phyloP scores from a whole-genome alignment of 805 yeast genomes.

The Brettanomyces sp. region DNA sequence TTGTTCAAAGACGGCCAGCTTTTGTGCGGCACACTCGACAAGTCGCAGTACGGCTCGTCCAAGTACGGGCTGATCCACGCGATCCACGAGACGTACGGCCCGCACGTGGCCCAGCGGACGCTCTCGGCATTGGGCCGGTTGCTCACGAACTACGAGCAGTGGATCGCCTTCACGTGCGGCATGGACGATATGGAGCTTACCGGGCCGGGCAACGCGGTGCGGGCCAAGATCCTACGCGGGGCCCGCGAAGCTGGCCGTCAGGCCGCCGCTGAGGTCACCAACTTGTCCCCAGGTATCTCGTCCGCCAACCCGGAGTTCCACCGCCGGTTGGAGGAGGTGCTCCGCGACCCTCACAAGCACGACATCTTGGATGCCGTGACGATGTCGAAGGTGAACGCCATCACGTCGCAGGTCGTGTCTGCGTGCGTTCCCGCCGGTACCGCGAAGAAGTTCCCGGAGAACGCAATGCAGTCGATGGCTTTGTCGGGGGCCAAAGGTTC shows the following conservation, averaged over 20 bases:
- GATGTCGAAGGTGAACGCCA: slow-evolving; percentile 82
- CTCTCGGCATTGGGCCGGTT: slow-evolving; percentile 89
- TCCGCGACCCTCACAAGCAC: slow-evolving; percentile 85
- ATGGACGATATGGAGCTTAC: slow-evolving; percentile 97
- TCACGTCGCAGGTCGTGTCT: slow-evolving; percentile 90
- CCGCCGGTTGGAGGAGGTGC: slow-evolving; percentile 85
- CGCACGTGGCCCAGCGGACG: slow-evolving; percentile 80
- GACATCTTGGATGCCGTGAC: slow-evolving; percentile 94
- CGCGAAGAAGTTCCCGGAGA: slow-evolving; percentile 89
- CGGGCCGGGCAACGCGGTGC: slow-evolving; percentile 81
- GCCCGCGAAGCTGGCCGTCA: slow-evolving; percentile 77
- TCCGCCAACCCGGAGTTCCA: slow-evolving; percentile 63
- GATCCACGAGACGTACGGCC: slow-evolving; percentile 90
- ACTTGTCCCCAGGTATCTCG: slow-evolving; percentile 46
- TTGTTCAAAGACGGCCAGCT: slow-evolving; percentile 80
- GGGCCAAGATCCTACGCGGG: slow-evolving; percentile 70
- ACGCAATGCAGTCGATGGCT: slow-evolving; percentile 99
- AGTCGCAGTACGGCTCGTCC: slow-evolving; percentile 97
- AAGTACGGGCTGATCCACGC: slow-evolving; percentile 96
- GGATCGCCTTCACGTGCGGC: slow-evolving; percentile 96
- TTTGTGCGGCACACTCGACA: slow-evolving; percentile 87
- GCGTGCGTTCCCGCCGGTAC: slow-evolving; percentile 95
- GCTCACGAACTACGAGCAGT: slow-evolving; percentile 87
- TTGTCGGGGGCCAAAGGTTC: slow-evolving; percentile 99
- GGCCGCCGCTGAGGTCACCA: slow-evolving; percentile 93